phyloP scores from a whole-genome alignment of 495 filamentous ascomycete species.

The Neurospora sp. region DNA sequence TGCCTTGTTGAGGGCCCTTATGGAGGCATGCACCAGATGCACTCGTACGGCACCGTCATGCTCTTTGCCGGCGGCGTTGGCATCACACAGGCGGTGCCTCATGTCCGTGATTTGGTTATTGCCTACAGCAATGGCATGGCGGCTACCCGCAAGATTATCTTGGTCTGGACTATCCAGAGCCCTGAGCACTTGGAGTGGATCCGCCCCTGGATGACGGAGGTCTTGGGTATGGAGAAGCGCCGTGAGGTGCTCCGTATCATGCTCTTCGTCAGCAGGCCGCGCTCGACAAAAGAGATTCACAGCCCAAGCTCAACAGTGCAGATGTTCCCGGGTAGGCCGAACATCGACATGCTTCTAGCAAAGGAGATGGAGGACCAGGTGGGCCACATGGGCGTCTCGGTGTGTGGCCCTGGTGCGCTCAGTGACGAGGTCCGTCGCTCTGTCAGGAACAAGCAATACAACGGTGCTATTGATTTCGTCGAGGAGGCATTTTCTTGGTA shows the following conservation, averaged over 20 bases:
- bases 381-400: slow-evolving; percentile 75
- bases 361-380: slow-evolving; percentile 67
- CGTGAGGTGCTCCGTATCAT: slow-evolving; percentile 75
- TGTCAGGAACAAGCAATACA: slow-evolving; percentile 53
- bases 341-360: slow-evolving; percentile 60
- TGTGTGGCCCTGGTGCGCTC: slow-evolving; percentile 84
- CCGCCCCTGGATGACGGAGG: slow-evolving; percentile 88
- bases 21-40: slow-evolving; percentile 53
- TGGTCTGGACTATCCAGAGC: slow-evolving; percentile 85
- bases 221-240: slow-evolving; percentile 72
- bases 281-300: slow-evolving; percentile 68
- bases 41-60: slow-evolving; percentile 77
- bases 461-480: slow-evolving; percentile 71
- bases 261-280: slow-evolving; percentile 82
- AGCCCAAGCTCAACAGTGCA: slow-evolving; percentile 73
- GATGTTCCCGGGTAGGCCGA: slow-evolving; percentile 66
- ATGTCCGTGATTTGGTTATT: slow-evolving; percentile 63
- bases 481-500: slow-evolving; percentile 94
- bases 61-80: slow-evolving; percentile 83
- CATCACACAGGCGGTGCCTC: slow-evolving; percentile 78
- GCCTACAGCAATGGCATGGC: slow-evolving; percentile 59
- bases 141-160: slow-evolving; percentile 67
- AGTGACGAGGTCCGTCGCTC: slow-evolving; percentile 78
- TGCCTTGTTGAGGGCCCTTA: slow-evolving; percentile 80
- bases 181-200: slow-evolving; percentile 91